Conservation (phyloP, 345 rosid genomes). For the Gossypium ekmanianum region DNA sequence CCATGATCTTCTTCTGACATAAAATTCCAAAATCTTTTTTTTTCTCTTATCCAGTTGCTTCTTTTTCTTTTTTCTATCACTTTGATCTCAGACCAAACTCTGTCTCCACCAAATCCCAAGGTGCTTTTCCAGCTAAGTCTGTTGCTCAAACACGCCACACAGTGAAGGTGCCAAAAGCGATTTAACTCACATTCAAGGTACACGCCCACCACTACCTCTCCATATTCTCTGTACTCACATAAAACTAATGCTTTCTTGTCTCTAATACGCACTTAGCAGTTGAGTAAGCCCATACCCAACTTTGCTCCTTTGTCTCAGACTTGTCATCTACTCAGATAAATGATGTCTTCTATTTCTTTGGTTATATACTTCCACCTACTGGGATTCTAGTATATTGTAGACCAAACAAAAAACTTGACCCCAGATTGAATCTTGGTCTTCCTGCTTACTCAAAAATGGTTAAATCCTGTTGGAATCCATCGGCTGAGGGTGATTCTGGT, state of each 20-base stretch:
- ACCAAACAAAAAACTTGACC: conserved; percentile 16
- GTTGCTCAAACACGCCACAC: conserved; percentile 36
- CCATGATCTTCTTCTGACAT: conserved; percentile 21
- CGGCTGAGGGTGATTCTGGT: conserved; percentile 31
- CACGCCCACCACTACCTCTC: conserved; percentile 33
- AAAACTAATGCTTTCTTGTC: conserved; percentile 53
- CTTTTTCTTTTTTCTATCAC: conserved; percentile 17
- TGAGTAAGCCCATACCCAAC: conserved; percentile 57
- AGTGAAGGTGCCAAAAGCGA: conserved; percentile 22
- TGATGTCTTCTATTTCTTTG: conserved; percentile 22
- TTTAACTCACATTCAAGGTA: conserved; percentile 52
- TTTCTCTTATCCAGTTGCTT: conserved; percentile 32
- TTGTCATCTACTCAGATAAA: conserved; percentile 22
- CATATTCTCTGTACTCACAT: conserved; percentile 50
- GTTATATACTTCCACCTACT: conserved; percentile 22
- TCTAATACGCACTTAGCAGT: conserved; percentile 32
- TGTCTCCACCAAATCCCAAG: conserved; percentile 29
- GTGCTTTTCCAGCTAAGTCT: conserved; percentile 49
- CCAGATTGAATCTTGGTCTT: conserved; percentile 22
- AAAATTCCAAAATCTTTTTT: conserved; percentile 23
- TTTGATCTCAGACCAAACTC: conserved; percentile 37
- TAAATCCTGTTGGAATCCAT: conserved; percentile 62
- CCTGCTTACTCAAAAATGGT: conserved; percentile 37
- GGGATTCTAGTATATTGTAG: conserved; percentile 18
- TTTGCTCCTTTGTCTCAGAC: conserved; percentile 31